A percentile compares a stretch with the other conserved stretches of the same genome.
Conservation (phyloP, 2,329 filamentous ascomycete genomes). For the Exophiala oligosperma region DNA sequence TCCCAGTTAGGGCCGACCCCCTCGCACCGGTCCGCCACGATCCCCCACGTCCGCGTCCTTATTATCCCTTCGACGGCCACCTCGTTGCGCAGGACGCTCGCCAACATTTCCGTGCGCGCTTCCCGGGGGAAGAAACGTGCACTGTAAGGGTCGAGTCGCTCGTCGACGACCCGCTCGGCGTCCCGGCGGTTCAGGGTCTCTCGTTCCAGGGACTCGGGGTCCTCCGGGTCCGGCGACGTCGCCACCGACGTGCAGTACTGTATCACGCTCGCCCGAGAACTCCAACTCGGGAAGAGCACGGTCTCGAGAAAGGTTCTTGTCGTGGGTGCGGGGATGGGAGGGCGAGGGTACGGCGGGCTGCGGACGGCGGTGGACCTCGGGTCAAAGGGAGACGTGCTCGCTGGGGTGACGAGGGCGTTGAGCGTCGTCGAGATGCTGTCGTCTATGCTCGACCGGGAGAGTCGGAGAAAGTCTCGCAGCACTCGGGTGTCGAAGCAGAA, state of each 20-base stretch:
- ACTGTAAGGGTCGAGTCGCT: slow-evolving; percentile 89
- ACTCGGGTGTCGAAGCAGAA: slow-evolving; percentile 56
- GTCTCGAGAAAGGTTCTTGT: slow-evolving; percentile 73
- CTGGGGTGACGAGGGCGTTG: slow-evolving; percentile 81
- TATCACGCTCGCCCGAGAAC: slow-evolving; percentile 75
- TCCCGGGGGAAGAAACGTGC: slow-evolving; percentile 78
- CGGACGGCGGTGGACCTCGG: slow-evolving; percentile 67
- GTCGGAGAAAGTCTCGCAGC: slow-evolving; percentile 76
- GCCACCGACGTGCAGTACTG: slow-evolving; percentile 89
- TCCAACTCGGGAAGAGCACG: slow-evolving; percentile 87
- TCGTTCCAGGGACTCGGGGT: slow-evolving; percentile 71
- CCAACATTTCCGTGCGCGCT: slow-evolving; percentile 76
- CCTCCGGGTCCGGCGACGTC: slow-evolving; percentile 80
- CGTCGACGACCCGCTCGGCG: slow-evolving; percentile 75
- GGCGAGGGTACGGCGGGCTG: slow-evolving; percentile 17
- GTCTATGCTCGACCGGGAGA: slow-evolving; percentile 82
- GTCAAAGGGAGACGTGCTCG: slow-evolving; percentile 68
- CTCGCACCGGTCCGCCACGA: slow-evolving; percentile 74
- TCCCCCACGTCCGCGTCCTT: slow-evolving; percentile 75
- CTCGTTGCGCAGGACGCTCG: slow-evolving; percentile 68
- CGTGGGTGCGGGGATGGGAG: slow-evolving; percentile 47
- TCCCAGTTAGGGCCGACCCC: slow-evolving; percentile 41
- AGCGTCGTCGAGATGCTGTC: slow-evolving; percentile 92
- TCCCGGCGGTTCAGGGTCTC: slow-evolving; percentile 70
- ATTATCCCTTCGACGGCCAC: slow-evolving; percentile 83